Conservation (phyloP, 306 rosid genomes). For the Rosa rugosa region DNA sequence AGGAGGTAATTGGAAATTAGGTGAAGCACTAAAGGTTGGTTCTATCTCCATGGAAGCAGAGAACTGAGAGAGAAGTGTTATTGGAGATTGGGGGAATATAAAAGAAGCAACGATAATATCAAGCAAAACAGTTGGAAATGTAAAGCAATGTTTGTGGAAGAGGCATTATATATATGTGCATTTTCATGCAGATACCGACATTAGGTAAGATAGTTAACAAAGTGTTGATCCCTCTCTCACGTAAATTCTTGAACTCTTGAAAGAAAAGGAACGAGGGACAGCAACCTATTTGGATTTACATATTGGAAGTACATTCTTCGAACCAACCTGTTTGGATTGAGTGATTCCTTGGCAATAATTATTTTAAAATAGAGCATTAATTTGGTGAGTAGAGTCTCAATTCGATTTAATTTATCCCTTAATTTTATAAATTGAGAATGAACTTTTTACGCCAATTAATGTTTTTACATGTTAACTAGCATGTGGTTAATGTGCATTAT, state of each 20-base stretch:
- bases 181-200: constrained; percentile 51
- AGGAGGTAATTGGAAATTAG: constrained; percentile 53
- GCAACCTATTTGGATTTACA: constrained; percentile 39
- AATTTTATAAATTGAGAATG: not conserved
- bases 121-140: constrained; percentile 28
- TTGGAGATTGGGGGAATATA: constrained; percentile 25
- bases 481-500: not conserved
- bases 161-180: constrained; percentile 31
- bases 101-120: constrained; percentile 41
- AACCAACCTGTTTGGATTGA: constrained; percentile 19
- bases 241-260: constrained; percentile 32
- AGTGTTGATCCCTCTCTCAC: constrained; percentile 27
- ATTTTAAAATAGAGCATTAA: not conserved
- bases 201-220: constrained; percentile 19
- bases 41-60: constrained; percentile 42
- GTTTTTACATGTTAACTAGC: not conserved
- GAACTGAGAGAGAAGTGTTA: not conserved
- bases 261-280: constrained; percentile 28
- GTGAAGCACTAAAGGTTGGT: not conserved
- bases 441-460: not conserved
- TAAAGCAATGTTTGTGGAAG: constrained; percentile 22
- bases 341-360: not conserved
- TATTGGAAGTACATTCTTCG: constrained; percentile 17
- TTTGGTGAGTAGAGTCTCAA: constrained; percentile 1
- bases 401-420: not conserved